Evolutionary conservation across 2,329 filamentous ascomycete species (phyloP).

Genomic region (Ampelomyces quisqualis): DNA sequence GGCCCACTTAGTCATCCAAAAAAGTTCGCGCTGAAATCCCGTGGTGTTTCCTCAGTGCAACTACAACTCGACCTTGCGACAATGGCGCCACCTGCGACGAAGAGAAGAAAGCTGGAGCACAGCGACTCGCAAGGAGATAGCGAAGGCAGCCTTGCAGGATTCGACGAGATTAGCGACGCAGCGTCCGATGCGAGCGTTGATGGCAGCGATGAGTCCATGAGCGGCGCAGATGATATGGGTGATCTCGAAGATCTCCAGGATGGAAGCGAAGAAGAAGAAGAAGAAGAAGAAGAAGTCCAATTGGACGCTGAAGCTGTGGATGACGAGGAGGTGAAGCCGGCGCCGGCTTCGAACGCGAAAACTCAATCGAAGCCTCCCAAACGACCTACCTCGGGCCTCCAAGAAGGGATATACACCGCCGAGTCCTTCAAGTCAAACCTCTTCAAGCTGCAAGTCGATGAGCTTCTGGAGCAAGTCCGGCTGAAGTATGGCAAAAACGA

Average conservation of each 20-base stretch:
- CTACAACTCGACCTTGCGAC: constrained; percentile 7
- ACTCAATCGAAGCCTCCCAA: constrained; percentile 21
- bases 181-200: constrained; percentile 15
- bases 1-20: constrained; percentile 6
- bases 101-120: constrained; percentile 52
- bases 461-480: constrained; percentile 59
- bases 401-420: constrained; percentile 49
- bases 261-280: constrained; percentile 16
- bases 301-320: constrained; percentile 14
- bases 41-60: constrained; percentile 7
- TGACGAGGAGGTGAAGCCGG: constrained; percentile 8
- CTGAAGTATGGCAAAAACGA: constrained; percentile 61
- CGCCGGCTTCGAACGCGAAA: constrained; percentile 8
- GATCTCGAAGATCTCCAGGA: constrained; percentile 10
- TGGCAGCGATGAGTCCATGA: constrained; percentile 14
- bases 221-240: constrained; percentile 11
- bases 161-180: constrained; percentile 18
- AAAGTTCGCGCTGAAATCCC: constrained; percentile 14
- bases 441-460: constrained; percentile 68
- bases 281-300: constrained; percentile 18
- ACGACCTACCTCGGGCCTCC: constrained; percentile 25
- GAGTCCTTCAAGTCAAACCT: constrained; percentile 66
- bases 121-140: constrained; percentile 32
- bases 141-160: constrained; percentile 27
- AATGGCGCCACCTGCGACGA: constrained; percentile 44